Conservation (phyloP, 2,329 filamentous ascomycete genomes). For the Aureobasidium melanogenum region DNA sequence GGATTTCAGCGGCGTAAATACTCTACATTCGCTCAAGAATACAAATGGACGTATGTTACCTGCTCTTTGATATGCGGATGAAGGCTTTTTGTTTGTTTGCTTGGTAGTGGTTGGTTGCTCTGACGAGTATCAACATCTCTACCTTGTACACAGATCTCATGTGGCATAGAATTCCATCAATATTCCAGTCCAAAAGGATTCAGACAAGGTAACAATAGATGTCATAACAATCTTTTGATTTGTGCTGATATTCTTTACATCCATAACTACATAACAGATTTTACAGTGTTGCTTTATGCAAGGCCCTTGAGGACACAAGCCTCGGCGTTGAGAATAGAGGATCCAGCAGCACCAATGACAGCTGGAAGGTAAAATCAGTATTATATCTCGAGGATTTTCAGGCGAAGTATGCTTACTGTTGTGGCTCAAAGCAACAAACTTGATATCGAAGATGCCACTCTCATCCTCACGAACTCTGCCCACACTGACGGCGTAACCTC, state of each 20-base stretch:
- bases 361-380: slow-evolving; percentile 30
- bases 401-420: slow-evolving; percentile 44
- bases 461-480: slow-evolving; percentile 80
- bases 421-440: slow-evolving; percentile 89
- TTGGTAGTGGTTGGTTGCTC: no score
- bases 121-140: no score
- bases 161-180: no score
- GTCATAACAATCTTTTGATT: neutral
- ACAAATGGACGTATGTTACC: neutral
- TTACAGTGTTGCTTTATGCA: slow-evolving; percentile 6
- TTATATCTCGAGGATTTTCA: neutral
- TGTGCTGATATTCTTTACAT: neutral
- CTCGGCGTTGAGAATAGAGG: slow-evolving; percentile 89
- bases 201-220: neutral
- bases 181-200: no score
- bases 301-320: slow-evolving; percentile 77
- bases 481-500: slow-evolving; percentile 85
- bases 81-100: no score
- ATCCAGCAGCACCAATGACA: slow-evolving; percentile 92
- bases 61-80: no score
- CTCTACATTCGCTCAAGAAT: slow-evolving; percentile 1
- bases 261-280: slow-evolving; percentile 1
- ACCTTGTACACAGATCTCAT: no score
- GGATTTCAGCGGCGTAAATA: neutral
- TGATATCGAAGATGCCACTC: slow-evolving; percentile 84